Conservation (phyloP, 495 filamentous ascomycete genomes). For the Opeltia flavorubescens region DNA sequence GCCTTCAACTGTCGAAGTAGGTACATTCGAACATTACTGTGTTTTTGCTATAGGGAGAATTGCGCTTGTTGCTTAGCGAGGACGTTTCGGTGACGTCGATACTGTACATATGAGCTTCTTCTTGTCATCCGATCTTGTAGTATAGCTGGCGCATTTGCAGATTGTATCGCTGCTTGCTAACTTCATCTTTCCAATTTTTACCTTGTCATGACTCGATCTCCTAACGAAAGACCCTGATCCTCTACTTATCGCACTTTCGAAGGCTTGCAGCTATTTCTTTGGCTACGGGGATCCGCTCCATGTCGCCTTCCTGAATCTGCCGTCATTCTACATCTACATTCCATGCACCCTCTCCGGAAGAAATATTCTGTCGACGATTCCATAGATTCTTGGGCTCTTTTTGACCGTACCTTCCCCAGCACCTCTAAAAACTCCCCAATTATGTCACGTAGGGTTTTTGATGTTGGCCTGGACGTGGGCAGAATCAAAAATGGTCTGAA, state of each 20-base stretch:
- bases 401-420: slow-evolving; percentile 15
- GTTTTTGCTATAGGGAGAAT: too few species aligned
- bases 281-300: neutral
- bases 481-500: slow-evolving; percentile 13
- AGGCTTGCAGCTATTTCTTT: too few species aligned
- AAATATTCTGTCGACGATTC: slow-evolving; percentile 12
- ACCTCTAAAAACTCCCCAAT: slow-evolving; percentile 10
- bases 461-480: slow-evolving; percentile 16
- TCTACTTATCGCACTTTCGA: too few species aligned
- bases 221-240: neutral
- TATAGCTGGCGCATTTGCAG: too few species aligned
- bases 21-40: too few species aligned
- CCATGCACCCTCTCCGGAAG: slow-evolving; percentile 7
- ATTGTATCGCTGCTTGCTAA: too few species aligned
- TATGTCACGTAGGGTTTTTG: slow-evolving; percentile 18
- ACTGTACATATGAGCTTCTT: neutral
- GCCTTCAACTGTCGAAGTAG: neutral
- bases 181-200: too few species aligned
- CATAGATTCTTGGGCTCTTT: slow-evolving; percentile 14
- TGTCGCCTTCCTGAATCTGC: neutral
- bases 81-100: neutral
- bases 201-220: too few species aligned
- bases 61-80: neutral
- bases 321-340: neutral
- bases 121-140: neutral